A percentile compares a stretch with the other conserved stretches of the same genome.
These are phyloP conservation scores for Pseudozyma tsukubaensis DNA, from an alignment of 1,284 basidiomycete genomes.

Conservation along the genomic window DNA sequence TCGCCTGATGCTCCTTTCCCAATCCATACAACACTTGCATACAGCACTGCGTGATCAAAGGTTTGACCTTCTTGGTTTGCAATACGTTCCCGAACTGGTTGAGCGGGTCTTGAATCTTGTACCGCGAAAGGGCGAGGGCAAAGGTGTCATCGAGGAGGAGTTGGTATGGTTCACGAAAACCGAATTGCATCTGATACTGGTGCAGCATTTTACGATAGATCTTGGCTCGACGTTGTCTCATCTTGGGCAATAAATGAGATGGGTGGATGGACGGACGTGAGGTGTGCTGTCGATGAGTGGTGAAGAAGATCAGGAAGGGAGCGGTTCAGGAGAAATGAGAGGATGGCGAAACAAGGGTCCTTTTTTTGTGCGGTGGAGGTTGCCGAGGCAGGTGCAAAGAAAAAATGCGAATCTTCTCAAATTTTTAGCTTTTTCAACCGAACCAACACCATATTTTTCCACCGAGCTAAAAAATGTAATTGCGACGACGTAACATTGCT, in stretches of 20 bases:
- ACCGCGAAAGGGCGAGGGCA: conserved; percentile 52
- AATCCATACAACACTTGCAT: conserved; percentile 64
- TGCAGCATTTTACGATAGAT: conserved; percentile 63
- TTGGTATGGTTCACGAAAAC: conserved; percentile 66
- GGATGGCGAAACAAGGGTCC: conserved; percentile 7
- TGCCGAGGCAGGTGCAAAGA: neutral
- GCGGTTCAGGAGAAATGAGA: neutral
- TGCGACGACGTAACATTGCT: neutral
- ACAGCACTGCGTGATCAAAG: conserved; percentile 67
- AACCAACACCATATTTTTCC: neutral
- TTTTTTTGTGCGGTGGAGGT: conserved; percentile 1
- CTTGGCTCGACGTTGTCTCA: conserved; percentile 67
- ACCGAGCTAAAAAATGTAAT: neutral
- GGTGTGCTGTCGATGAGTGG: neutral
- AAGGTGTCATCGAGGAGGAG: conserved; percentile 64
- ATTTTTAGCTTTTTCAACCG: conserved; percentile 1
- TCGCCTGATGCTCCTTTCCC: conserved; percentile 33
- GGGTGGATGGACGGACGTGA: no score
- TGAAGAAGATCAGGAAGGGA: neutral
- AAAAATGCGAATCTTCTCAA: conserved; percentile 16
- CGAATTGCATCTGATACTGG: conserved; percentile 62
- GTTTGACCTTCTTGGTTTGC: conserved; percentile 58
- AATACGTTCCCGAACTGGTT: conserved; percentile 54
- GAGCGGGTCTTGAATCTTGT: conserved; percentile 51
- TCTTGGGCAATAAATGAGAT: no score